Percentiles rank a stretch among this genome's conserved stretches.
Conservation (phyloP, 129 eudicot species). For the Smallanthus sonchifolius region DNA sequence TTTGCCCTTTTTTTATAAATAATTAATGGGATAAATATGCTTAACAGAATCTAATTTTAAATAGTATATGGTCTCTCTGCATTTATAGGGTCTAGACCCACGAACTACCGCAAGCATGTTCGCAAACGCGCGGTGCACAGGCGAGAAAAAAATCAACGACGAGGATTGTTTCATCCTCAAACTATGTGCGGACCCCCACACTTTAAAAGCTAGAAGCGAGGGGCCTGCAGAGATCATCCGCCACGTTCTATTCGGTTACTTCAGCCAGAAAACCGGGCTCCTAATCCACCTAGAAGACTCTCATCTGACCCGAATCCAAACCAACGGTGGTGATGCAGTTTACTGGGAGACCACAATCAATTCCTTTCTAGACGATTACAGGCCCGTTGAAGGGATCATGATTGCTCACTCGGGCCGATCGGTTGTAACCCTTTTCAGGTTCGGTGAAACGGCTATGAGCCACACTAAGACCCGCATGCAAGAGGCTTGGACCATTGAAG, state of each 20-base stretch:
- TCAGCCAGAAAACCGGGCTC: constrained; percentile 89
- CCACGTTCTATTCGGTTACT: constrained; percentile 86
- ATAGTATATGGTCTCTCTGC: constrained; percentile 1
- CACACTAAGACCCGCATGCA: constrained; percentile 94
- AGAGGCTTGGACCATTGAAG: constrained; percentile 94
- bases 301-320: constrained; percentile 84
- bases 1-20: neutral
- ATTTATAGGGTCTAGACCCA: constrained; percentile 76
- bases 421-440: constrained; percentile 86
- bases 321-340: constrained; percentile 86
- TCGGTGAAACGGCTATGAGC: constrained; percentile 95
- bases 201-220: constrained; percentile 79
- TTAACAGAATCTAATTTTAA: neutral
- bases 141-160: constrained; percentile 79
- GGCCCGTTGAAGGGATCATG: constrained; percentile 93
- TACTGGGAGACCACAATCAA: constrained; percentile 98
- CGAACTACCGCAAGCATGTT: constrained; percentile 90
- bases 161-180: constrained; percentile 92
- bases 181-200: constrained; percentile 80
- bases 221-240: constrained; percentile 96
- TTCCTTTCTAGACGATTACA: constrained; percentile 78
- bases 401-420: constrained; percentile 94
- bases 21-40: neutral
- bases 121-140: constrained; percentile 80
- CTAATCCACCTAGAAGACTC: constrained; percentile 81